A percentile compares a stretch with the other conserved stretches of the same genome.
Conservation (phyloP, 495 filamentous ascomycete species). For the Penicillium fimorum region DNA sequence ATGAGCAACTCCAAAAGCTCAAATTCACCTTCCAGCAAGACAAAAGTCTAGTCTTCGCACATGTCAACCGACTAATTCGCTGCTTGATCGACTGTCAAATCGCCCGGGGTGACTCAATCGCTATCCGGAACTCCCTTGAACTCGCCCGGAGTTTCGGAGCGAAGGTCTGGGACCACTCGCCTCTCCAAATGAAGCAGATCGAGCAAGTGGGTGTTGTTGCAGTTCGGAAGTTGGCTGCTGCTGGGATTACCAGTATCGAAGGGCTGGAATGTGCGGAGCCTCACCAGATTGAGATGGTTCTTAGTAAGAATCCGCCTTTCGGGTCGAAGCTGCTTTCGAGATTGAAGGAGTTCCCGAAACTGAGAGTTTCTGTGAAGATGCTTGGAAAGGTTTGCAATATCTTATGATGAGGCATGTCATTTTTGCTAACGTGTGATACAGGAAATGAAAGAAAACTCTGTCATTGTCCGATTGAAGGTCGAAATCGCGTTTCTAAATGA, state of each 20-base stretch:
- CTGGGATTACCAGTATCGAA: conserved; percentile 69
- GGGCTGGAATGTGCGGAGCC: conserved; percentile 66
- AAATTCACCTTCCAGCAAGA: conserved; percentile 65
- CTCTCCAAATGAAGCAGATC: conserved; percentile 83
- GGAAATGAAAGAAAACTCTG: conserved; percentile 42
- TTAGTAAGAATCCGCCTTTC: conserved; percentile 81
- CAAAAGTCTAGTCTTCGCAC: conserved; percentile 68
- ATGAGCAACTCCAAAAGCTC: conserved; percentile 59
- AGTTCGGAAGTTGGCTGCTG: conserved; percentile 72
- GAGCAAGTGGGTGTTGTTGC: conserved; percentile 75
- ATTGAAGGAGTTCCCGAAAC: conserved; percentile 70
- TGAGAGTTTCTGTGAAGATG: conserved; percentile 58
- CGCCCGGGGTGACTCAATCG: conserved; percentile 61
- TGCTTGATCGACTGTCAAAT: conserved; percentile 87
- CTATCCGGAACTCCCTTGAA: conserved; percentile 70
- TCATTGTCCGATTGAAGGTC: conserved; percentile 62
- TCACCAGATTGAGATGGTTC: conserved; percentile 69
- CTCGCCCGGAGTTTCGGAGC: conserved; percentile 75
- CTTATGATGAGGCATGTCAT: background rate
- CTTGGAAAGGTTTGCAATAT: conserved; percentile 44
- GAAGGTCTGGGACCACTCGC: conserved; percentile 81
- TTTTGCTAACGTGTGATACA: conserved; percentile 19
- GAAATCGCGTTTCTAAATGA: conserved; percentile 74
- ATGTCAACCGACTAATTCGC: conserved; percentile 70
- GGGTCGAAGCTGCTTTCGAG: conserved; percentile 65